Conservation (phyloP, 2,329 filamentous ascomycete species). For the Aureobasidium melanogenum region DNA sequence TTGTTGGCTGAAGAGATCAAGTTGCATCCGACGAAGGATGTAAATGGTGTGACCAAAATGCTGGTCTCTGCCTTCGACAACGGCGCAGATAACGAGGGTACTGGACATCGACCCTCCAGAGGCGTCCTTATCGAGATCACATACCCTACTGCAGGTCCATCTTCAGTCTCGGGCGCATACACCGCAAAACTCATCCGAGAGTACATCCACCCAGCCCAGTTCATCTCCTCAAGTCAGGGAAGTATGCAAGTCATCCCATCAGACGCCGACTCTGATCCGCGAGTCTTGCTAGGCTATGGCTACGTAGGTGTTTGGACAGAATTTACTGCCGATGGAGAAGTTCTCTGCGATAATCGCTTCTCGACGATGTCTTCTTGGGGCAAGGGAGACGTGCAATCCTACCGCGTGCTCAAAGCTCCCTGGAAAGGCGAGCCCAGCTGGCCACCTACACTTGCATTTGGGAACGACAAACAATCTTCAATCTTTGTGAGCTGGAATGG, state of each 20-base stretch:
- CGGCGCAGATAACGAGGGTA: constrained; percentile 13
- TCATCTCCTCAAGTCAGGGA: constrained; percentile 20
- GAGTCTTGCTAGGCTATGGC: constrained; percentile 44
- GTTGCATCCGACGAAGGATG: not conserved
- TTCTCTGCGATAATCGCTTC: constrained; percentile 36
- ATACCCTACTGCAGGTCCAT: constrained; percentile 16
- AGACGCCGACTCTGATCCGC: constrained; percentile 6
- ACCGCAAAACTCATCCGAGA: constrained; percentile 23
- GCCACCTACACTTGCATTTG: constrained; percentile 15
- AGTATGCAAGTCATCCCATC: constrained; percentile 18
- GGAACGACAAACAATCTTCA: constrained; percentile 13
- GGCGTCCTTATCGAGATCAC: constrained; percentile 25
- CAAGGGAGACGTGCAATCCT: constrained; percentile 27
- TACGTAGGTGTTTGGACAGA: constrained; percentile 42
- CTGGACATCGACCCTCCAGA: constrained; percentile 16
- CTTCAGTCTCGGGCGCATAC: not conserved
- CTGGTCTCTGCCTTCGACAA: constrained; percentile 43
- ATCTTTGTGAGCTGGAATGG: constrained; percentile 47
- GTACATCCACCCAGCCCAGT: constrained; percentile 19
- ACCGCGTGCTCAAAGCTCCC: constrained; percentile 28
- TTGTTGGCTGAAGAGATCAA: constrained; percentile 13
- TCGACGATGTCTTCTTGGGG: constrained; percentile 23
- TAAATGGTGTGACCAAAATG: constrained; percentile 21
- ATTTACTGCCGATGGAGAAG: constrained; percentile 30
- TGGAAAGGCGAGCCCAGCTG: constrained; percentile 21